Evolutionary conservation across 768 basidiomycete species (phyloP).

Genomic region (Trametes cinnabarina): DNA sequence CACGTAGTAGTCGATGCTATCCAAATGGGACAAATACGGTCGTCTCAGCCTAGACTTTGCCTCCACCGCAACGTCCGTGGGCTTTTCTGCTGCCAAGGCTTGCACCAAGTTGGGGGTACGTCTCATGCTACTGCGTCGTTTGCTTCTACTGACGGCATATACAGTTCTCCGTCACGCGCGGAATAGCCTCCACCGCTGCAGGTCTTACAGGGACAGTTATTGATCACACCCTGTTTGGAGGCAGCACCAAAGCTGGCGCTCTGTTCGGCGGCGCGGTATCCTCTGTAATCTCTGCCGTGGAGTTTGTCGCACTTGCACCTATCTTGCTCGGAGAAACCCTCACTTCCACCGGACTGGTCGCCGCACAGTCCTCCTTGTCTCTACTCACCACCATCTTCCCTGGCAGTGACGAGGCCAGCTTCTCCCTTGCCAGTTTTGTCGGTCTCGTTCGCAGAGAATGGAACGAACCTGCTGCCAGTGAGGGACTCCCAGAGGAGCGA

Average conservation of each 20-base stretch:
- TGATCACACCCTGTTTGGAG: conserved; percentile 68
- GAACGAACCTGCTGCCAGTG: conserved; percentile 51
- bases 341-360: conserved; percentile 69
- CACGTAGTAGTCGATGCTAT: conserved; percentile 18
- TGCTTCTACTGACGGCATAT: conserved; percentile 3
- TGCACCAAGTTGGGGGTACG: conserved; percentile 70
- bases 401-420: conserved; percentile 74
- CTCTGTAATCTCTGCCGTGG: conserved; percentile 61
- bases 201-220: conserved; percentile 57
- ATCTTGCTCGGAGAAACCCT: conserved; percentile 74
- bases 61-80: conserved; percentile 57
- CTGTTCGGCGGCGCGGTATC: conserved; percentile 58
- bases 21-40: conserved; percentile 40
- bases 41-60: conserved; percentile 68
- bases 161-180: conserved; percentile 69
- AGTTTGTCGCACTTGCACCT: conserved; percentile 71
- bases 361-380: conserved; percentile 75
- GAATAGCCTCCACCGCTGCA: conserved; percentile 55
- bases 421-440: conserved; percentile 78
- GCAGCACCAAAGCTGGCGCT: conserved; percentile 54
- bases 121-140: conserved; percentile 15
- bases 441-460: conserved; percentile 78
- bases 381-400: conserved; percentile 70
- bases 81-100: conserved; percentile 65
- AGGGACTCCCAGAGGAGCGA: conserved; percentile 54